These are phyloP conservation scores for Fusarium nematophilum DNA, from an alignment of 2,329 filamentous ascomycete genomes.

Conservation along the genomic window DNA sequence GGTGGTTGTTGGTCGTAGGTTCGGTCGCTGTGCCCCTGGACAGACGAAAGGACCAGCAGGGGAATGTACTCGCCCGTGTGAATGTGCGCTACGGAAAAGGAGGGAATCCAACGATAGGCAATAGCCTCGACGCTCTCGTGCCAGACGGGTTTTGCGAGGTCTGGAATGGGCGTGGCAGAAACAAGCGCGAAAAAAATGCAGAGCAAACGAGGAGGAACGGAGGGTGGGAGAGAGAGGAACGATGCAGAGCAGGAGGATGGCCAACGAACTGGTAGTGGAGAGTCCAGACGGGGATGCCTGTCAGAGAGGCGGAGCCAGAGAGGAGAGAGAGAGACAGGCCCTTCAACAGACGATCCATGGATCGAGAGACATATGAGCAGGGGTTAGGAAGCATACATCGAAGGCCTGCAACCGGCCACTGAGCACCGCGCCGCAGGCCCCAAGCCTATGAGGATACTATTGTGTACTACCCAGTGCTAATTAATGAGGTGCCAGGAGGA, in stretches of 20 bases:
- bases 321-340: constrained; percentile 25
- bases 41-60: constrained; percentile 20
- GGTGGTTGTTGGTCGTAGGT: constrained; percentile 21
- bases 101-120: constrained; percentile 36
- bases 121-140: constrained; percentile 45
- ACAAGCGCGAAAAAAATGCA: constrained; percentile 35
- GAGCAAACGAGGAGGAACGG: constrained; percentile 30
- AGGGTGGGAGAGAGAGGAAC: constrained; percentile 31
- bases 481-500: constrained; percentile 3
- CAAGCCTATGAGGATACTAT: too few relatives aligned
- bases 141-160: constrained; percentile 48
- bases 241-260: constrained; percentile 31
- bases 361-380: constrained; percentile 30
- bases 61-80: constrained; percentile 31
- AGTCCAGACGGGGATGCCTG: constrained; percentile 25
- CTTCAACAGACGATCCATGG: constrained; percentile 15
- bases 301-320: constrained; percentile 32
- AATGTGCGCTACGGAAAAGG: constrained; percentile 34
- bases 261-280: constrained; percentile 31
- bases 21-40: constrained; percentile 31
- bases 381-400: constrained; percentile 20
- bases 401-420: constrained; percentile 33
- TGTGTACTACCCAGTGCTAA: too few relatives aligned
- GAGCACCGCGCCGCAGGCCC: constrained; percentile 17
- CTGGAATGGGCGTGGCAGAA: constrained; percentile 46